A percentile compares a stretch with the other conserved stretches of the same genome.
phyloP scores from a whole-genome alignment of 2,329 filamentous ascomycete species.

The Aspergillus quadrilineatus region DNA sequence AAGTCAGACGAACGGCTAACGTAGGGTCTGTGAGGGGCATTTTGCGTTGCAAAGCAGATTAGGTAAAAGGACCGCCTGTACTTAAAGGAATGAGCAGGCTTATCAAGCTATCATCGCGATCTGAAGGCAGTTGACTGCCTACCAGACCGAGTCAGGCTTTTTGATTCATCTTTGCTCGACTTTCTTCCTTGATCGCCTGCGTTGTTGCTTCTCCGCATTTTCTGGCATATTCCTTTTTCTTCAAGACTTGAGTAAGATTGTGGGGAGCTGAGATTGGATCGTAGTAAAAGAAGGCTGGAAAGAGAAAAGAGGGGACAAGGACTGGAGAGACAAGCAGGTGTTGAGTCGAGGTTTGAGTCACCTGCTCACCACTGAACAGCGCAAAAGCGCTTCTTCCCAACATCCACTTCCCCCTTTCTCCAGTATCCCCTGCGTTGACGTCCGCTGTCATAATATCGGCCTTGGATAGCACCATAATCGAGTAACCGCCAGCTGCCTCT shows the following conservation, averaged over 20 bases:
- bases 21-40: constrained; percentile 13
- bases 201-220: neutral
- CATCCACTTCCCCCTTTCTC: neutral
- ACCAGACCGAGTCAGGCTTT: constrained; percentile 4
- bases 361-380: constrained; percentile 4
- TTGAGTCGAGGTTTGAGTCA: constrained; percentile 4
- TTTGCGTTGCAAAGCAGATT: constrained; percentile 17
- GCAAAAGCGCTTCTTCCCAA: neutral
- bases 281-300: neutral
- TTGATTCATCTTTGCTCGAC: neutral
- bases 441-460: constrained; percentile 6
- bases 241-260: neutral
- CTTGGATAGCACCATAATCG: constrained; percentile 8
- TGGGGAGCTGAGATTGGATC: neutral
- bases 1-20: constrained; percentile 22
- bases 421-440: neutral
- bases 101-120: constrained; percentile 1
- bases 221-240: constrained; percentile 1
- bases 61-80: constrained; percentile 18
- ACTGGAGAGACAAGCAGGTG: neutral
- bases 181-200: neutral
- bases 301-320: neutral
- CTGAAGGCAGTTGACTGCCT: constrained; percentile 1
- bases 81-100: constrained; percentile 1
- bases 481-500: constrained; percentile 2